phyloP scores from a whole-genome alignment of 768 basidiomycete species.

The Naematelia aurantialba region DNA sequence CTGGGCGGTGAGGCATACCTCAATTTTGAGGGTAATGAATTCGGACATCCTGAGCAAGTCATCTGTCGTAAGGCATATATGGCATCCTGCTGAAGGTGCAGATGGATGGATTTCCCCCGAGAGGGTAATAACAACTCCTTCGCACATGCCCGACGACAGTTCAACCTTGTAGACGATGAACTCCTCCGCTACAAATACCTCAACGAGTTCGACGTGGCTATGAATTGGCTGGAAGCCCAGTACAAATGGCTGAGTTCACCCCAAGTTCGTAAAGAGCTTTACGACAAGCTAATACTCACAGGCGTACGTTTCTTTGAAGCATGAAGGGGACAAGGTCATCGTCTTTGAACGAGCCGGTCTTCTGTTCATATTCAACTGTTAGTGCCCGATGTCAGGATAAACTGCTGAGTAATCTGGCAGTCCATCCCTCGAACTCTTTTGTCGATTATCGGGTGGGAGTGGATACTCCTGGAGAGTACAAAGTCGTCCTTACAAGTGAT shows the following conservation, averaged over 20 bases:
- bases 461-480: constrained; percentile 78
- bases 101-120: constrained; percentile 98
- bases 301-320: constrained; percentile 90
- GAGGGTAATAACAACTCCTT: constrained; percentile 93
- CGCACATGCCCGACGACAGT: constrained; percentile 94
- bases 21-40: constrained; percentile 97
- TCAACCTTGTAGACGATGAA: constrained; percentile 85
- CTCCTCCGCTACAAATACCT: constrained; percentile 88
- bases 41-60: constrained; percentile 88
- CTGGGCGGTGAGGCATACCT: constrained; percentile 96
- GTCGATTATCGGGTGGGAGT: constrained; percentile 91
- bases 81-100: constrained; percentile 1
- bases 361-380: constrained; percentile 89
- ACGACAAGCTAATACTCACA: constrained; percentile 45
- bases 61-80: background rate
- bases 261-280: constrained; percentile 58
- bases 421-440: constrained; percentile 85
- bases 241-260: constrained; percentile 79
- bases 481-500: constrained; percentile 74
- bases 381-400: background rate
- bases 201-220: constrained; percentile 85
- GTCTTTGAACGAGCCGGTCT: constrained; percentile 91
- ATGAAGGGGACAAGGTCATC: constrained; percentile 87
- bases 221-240: constrained; percentile 79
- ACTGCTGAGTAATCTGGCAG: constrained; percentile 16